These are phyloP conservation scores for Penicillium cinerascens DNA, from an alignment of 495 filamentous ascomycete species.

Conservation along the genomic window DNA sequence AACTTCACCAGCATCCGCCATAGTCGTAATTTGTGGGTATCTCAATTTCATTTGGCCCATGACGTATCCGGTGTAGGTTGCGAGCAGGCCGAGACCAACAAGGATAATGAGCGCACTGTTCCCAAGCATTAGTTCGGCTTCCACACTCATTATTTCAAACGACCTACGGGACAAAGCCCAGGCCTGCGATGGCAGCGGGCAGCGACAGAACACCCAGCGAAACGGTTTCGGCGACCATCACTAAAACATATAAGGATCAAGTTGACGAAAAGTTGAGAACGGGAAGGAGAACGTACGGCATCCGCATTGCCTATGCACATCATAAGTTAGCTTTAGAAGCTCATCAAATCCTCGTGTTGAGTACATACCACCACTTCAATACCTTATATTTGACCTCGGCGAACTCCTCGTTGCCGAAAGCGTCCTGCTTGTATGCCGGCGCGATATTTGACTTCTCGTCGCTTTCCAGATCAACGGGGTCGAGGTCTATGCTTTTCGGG, in stretches of 20 bases:
- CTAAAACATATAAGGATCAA: constrained; percentile 11
- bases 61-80: constrained; percentile 75
- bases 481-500: not conserved
- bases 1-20: constrained; percentile 68
- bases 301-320: constrained; percentile 38
- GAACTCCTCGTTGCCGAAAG: constrained; percentile 32
- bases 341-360: not conserved
- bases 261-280: not conserved
- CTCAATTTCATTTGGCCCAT: constrained; percentile 73
- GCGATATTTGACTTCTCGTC: constrained; percentile 7
- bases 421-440: constrained; percentile 21
- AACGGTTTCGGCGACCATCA: constrained; percentile 72
- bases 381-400: constrained; percentile 35
- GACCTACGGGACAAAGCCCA: constrained; percentile 57
- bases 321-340: not conserved
- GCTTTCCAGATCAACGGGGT: not conserved
- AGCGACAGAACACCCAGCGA: constrained; percentile 67
- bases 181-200: constrained; percentile 58
- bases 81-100: constrained; percentile 59
- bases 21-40: constrained; percentile 67
- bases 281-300: constrained; percentile 19
- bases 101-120: constrained; percentile 60
- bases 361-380: constrained; percentile 32
- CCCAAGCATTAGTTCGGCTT: not conserved
- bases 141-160: not conserved